phyloP scores from a whole-genome alignment of 495 filamentous ascomycete species.

The Penicillium chermesinum region DNA sequence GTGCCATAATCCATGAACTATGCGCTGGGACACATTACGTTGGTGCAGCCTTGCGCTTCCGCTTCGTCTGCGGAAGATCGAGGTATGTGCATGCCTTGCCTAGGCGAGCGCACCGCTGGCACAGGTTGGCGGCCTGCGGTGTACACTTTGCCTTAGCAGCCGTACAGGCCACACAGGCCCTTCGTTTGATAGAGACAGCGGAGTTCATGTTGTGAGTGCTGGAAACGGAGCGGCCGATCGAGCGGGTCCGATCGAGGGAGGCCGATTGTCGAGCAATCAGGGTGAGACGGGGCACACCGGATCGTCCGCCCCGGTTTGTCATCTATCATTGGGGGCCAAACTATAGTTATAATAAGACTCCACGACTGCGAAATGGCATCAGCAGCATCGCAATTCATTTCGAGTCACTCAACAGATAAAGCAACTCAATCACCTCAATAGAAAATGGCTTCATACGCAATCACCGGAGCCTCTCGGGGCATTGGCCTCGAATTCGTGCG shows the following conservation, averaged over 20 bases:
- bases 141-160: conserved; percentile 21
- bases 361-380: background rate
- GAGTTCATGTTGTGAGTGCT: conserved; percentile 3
- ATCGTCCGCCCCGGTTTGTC: conserved; percentile 8
- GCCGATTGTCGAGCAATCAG: background rate
- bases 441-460: conserved; percentile 48
- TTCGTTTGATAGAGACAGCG: conserved; percentile 13
- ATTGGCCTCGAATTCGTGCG: conserved; percentile 52
- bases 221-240: conserved; percentile 11
- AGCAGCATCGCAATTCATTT: background rate
- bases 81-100: conserved; percentile 23
- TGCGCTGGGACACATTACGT: conserved; percentile 8
- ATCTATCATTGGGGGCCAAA: background rate
- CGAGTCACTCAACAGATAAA: background rate
- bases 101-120: conserved; percentile 22
- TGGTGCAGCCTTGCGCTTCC: conserved; percentile 12
- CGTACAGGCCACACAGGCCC: conserved; percentile 21
- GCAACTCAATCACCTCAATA: background rate
- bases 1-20: background rate
- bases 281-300: conserved; percentile 10
- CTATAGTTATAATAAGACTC: conserved; percentile 7
- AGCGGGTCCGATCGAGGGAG: background rate
- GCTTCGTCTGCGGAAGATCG: conserved; percentile 22
- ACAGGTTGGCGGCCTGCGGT: conserved; percentile 13
- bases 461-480: conserved; percentile 54